These are phyloP conservation scores for Primulina eburnea DNA, from an alignment of 257 asterid species.

Conservation along the genomic window DNA sequence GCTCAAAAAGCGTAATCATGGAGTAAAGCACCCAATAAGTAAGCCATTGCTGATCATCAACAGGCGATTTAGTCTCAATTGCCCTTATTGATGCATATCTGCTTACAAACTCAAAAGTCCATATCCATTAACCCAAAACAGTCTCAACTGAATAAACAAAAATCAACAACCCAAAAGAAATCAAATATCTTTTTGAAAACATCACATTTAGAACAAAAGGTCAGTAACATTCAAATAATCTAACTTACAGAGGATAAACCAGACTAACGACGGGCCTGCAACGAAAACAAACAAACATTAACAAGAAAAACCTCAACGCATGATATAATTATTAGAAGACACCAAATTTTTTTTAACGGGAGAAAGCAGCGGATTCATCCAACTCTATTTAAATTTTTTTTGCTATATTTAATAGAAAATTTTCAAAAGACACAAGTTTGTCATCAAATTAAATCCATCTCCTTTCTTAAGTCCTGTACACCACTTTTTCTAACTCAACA, in stretches of 20 bases:
- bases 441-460: no score
- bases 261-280: slow-evolving; percentile 97
- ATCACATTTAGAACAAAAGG: not conserved
- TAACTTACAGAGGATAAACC: slow-evolving; percentile 87
- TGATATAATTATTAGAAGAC: not conserved
- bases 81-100: slow-evolving; percentile 96
- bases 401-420: no score
- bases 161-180: not conserved
- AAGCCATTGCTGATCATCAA: slow-evolving; percentile 99
- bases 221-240: not conserved
- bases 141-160: not conserved
- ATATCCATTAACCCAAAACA: slow-evolving; percentile 15
- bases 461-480: no score
- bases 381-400: not conserved
- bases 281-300: slow-evolving; percentile 17
- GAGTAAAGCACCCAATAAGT: slow-evolving; percentile 98
- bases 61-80: slow-evolving; percentile 80
- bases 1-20: slow-evolving; percentile 94
- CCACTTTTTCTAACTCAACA: no score
- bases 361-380: not conserved
- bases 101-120: slow-evolving; percentile 27
- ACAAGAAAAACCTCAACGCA: slow-evolving; percentile 2
- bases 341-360: no score
- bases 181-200: not conserved
- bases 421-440: no score